A percentile compares a stretch with the other conserved stretches of the same genome.
Evolutionary conservation across 768 basidiomycete species (phyloP).

Genomic region (Amanita jacksonii): DNA sequence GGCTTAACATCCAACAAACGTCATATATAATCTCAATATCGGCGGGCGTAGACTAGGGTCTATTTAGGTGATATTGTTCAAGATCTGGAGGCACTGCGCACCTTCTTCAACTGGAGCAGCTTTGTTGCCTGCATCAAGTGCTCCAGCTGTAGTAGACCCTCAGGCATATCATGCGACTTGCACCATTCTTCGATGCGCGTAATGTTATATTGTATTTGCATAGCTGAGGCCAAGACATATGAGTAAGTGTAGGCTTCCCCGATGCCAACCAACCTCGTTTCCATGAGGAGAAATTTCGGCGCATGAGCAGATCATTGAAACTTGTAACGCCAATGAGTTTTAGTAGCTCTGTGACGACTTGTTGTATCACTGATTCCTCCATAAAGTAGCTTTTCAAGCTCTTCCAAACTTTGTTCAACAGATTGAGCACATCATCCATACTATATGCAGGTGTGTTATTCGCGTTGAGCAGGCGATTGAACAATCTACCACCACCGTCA

Average conservation of each 20-base stretch:
- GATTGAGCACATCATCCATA: conserved; percentile 97
- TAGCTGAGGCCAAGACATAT: conserved; percentile 43
- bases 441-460: conserved; percentile 85
- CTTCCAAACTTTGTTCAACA: conserved; percentile 97
- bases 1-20: conserved; percentile 99
- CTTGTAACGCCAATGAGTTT: conserved; percentile 94
- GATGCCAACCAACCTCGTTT: conserved; percentile 72
- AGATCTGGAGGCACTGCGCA: conserved; percentile 18
- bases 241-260: background rate
- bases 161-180: conserved; percentile 99
- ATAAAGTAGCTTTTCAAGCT: conserved; percentile 97
- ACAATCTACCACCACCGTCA: conserved; percentile 87
- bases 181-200: conserved; percentile 98
- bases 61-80: conserved; percentile 9
- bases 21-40: conserved; percentile 99
- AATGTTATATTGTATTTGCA: conserved; percentile 99
- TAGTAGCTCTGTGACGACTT: conserved; percentile 89
- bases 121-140: conserved; percentile 99
- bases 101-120: conserved; percentile 95
- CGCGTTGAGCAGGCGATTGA: conserved; percentile 84
- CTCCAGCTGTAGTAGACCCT: conserved; percentile 93
- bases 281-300: conserved; percentile 99
- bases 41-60: conserved; percentile 67
- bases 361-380: conserved; percentile 95
- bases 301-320: conserved; percentile 97